A percentile compares a stretch with the other conserved stretches of the same genome.
Evolutionary conservation across 2,329 filamentous ascomycete genomes (phyloP).

Genomic region (Colletotrichum australisinense): DNA sequence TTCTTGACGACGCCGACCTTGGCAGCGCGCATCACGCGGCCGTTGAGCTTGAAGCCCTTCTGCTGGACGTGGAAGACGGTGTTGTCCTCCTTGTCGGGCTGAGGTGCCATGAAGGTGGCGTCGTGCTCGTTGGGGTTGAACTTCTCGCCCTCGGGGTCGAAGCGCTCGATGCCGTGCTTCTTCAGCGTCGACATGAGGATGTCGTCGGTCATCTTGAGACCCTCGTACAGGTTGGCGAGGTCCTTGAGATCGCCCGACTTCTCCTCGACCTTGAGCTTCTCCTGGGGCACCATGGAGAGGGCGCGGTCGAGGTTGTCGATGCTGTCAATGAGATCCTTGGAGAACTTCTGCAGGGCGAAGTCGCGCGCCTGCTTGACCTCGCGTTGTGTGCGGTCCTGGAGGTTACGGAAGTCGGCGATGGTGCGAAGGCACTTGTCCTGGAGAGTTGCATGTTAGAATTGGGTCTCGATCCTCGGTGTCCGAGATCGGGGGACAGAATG

Average conservation of each 20-base stretch:
- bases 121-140: conserved; percentile 98
- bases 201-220: conserved; percentile 93
- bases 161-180: conserved; percentile 93
- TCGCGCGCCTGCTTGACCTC: conserved; percentile 89
- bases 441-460: conserved; percentile 12
- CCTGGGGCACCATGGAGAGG: conserved; percentile 79
- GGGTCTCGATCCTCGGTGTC: conserved; percentile 6
- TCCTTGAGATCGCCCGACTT: conserved; percentile 72
- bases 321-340: conserved; percentile 92
- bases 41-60: conserved; percentile 96
- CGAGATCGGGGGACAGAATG: conserved; percentile 15
- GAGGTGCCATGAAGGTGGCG: conserved; percentile 92
- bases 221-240: conserved; percentile 83
- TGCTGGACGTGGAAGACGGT: conserved; percentile 92
- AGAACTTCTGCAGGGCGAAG: conserved; percentile 96
- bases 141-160: conserved; percentile 84
- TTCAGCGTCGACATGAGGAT: conserved; percentile 89
- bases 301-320: conserved; percentile 98
- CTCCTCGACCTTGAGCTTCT: conserved; percentile 69
- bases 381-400: conserved; percentile 92
- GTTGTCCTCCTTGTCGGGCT: conserved; percentile 88
- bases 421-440: conserved; percentile 96
- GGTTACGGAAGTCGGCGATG: conserved; percentile 96
- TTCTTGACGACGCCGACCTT: conserved; percentile 98
- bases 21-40: conserved; percentile 86